Conservation (phyloP, 805 yeast genomes). For the Kodamaea jinghongensis region DNA sequence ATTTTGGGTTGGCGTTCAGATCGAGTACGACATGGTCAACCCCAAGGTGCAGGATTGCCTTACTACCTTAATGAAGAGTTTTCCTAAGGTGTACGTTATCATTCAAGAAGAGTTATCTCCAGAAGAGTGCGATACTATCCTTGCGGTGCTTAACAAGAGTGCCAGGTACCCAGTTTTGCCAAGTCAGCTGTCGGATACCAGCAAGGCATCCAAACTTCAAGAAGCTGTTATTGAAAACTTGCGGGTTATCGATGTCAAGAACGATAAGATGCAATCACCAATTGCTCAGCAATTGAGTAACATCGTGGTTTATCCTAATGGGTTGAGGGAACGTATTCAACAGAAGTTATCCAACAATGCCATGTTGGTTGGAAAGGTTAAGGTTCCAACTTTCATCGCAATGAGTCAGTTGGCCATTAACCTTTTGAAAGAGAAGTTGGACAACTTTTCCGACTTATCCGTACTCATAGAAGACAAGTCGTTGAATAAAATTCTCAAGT, state of each 20-base stretch:
- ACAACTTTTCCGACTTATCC: conserved; percentile 23
- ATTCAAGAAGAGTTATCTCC: conserved; percentile 27
- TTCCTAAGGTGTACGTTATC: conserved; percentile 46
- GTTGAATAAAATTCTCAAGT: conserved; percentile 43
- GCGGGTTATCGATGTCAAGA: conserved; percentile 24
- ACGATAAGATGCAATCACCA: conserved; percentile 37
- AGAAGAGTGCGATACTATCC: conserved; percentile 45
- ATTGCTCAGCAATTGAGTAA: conserved; percentile 54
- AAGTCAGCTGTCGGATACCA: conserved; percentile 50
- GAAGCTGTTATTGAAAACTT: conserved; percentile 52
- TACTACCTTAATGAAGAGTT: conserved; percentile 52
- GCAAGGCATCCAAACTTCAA: conserved; percentile 60
- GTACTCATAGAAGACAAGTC: conserved; percentile 44
- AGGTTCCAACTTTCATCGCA: conserved; percentile 64
- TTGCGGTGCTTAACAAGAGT: conserved; percentile 60
- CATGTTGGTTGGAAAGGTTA: conserved; percentile 27
- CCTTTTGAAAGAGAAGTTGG: conserved; percentile 39
- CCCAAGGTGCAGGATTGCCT: conserved; percentile 53
- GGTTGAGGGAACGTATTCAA: conserved; percentile 54
- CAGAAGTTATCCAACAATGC: conserved; percentile 45
- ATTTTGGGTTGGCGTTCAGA: conserved; percentile 48
- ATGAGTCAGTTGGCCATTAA: conserved; percentile 49
- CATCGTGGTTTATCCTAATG: conserved; percentile 58
- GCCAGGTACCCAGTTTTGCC: conserved; percentile 74
- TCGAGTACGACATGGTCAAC: conserved; percentile 41